These are phyloP conservation scores for Cyanidioschyzon merolae DNA, from an alignment of 23 red algal genomes.

Conservation along the genomic window DNA sequence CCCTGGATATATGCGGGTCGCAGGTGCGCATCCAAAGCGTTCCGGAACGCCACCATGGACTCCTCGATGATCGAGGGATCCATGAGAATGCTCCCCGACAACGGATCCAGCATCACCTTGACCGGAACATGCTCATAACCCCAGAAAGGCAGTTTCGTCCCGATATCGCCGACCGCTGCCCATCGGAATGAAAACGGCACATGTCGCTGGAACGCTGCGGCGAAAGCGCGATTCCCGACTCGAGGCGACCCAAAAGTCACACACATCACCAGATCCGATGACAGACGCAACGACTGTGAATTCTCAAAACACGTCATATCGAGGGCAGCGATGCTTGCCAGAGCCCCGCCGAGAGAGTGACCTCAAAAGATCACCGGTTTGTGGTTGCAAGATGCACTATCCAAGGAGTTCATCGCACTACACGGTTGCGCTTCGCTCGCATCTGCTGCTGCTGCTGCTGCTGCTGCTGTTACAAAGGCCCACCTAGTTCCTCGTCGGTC, in stretches of 20 bases:
- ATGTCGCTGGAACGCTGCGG: background rate
- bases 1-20: background rate
- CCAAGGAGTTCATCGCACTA: background rate
- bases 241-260: background rate
- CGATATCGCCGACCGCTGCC: background rate
- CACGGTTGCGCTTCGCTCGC: background rate
- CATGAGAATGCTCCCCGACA: background rate
- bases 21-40: background rate
- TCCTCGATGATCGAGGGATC: constrained; percentile 11
- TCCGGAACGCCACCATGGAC: background rate
- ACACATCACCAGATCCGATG: background rate
- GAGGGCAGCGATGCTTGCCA: constrained; percentile 21
- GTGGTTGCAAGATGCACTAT: background rate
- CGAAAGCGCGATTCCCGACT: background rate
- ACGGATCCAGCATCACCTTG: constrained; percentile 10
- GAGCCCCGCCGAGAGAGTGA: constrained; percentile 35
- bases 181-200: constrained; percentile 12
- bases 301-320: background rate
- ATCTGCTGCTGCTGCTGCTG: background rate
- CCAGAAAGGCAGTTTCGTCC: constrained; percentile 1
- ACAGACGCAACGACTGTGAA: background rate
- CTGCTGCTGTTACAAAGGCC: no score
- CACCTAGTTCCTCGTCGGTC: no score
- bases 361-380: constrained; percentile 55
- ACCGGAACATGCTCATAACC: constrained; percentile 6